These are phyloP conservation scores for Aureobasidium melanogenum DNA, from an alignment of 2,329 filamentous ascomycete species.

Conservation along the genomic window DNA sequence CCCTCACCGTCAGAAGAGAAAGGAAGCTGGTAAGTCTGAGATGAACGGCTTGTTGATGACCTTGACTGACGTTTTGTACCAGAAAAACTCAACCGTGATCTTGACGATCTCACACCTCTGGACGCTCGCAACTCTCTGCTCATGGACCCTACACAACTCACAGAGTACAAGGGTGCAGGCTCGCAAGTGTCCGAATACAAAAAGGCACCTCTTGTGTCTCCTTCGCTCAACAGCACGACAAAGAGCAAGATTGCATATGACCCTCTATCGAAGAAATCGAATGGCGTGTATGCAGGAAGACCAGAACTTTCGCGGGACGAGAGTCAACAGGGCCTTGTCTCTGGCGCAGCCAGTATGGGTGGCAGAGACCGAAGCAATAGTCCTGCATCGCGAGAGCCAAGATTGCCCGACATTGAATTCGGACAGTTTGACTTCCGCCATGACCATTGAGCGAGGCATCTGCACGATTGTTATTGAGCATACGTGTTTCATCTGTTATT, in stretches of 20 bases:
- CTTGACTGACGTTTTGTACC: conserved; percentile 41
- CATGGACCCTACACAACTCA: conserved; percentile 46
- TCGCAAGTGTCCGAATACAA: conserved; percentile 16
- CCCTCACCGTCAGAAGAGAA: conserved; percentile 78
- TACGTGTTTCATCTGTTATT: conserved; percentile 6
- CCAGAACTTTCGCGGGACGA: conserved; percentile 18
- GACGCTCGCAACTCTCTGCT: conserved; percentile 82
- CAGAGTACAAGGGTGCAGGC: conserved; percentile 31
- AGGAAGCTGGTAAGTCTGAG: conserved; percentile 67
- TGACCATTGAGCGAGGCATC: background rate
- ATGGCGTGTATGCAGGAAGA: conserved; percentile 10
- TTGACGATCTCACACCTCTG: conserved; percentile 76
- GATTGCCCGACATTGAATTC: conserved; percentile 18
- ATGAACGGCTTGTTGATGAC: background rate
- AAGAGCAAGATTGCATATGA: conserved; percentile 20
- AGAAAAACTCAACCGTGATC: conserved; percentile 59
- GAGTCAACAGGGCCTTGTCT: conserved; percentile 23
- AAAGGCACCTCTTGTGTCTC: conserved; percentile 24
- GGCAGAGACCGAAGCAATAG: conserved; percentile 18
- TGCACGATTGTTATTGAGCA: conserved; percentile 9
- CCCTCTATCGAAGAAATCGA: conserved; percentile 18
- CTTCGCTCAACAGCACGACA: conserved; percentile 20
- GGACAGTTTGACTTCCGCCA: conserved; percentile 2
- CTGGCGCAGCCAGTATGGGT: conserved; percentile 25
- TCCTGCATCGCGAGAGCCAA: conserved; percentile 20